phyloP scores from a whole-genome alignment of 306 rosid genomes.

The Pyrus pyrifolia region DNA sequence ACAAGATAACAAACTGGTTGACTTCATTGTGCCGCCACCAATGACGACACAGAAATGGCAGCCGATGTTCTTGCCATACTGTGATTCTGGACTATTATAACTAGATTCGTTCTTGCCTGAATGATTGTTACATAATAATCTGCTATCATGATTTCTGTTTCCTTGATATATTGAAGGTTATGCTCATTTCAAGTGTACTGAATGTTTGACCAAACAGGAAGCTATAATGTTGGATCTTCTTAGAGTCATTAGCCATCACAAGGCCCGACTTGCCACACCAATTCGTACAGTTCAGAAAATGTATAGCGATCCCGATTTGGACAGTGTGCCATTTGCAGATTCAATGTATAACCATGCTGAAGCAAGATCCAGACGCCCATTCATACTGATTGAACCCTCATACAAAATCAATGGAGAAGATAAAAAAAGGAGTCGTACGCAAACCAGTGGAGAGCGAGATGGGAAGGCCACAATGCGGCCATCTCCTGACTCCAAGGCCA shows the following conservation, averaged over 20 bases:
- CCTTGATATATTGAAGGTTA: slow-evolving; percentile 2
- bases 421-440: slow-evolving; percentile 41
- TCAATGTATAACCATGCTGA: slow-evolving; percentile 42
- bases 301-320: slow-evolving; percentile 64
- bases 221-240: slow-evolving; percentile 86
- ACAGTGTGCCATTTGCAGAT: slow-evolving; percentile 62
- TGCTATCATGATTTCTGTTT: neutral
- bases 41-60: neutral
- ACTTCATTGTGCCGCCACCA: neutral
- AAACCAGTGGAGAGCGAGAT: slow-evolving; percentile 55
- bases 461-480: slow-evolving; percentile 36
- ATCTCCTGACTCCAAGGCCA: slow-evolving; percentile 33
- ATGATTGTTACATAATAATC: neutral
- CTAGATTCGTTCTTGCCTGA: neutral
- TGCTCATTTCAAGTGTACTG: slow-evolving; percentile 22
- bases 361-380: slow-evolving; percentile 49
- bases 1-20: neutral
- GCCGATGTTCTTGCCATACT: neutral
- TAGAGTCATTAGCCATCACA: slow-evolving; percentile 89
- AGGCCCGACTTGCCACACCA: slow-evolving; percentile 98
- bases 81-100: neutral
- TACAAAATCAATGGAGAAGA: slow-evolving; percentile 67
- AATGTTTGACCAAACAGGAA: slow-evolving; percentile 44
- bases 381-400: slow-evolving; percentile 62
- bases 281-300: slow-evolving; percentile 79